Conservation (phyloP, 768 basidiomycete genomes). For the Suillus spraguei region DNA sequence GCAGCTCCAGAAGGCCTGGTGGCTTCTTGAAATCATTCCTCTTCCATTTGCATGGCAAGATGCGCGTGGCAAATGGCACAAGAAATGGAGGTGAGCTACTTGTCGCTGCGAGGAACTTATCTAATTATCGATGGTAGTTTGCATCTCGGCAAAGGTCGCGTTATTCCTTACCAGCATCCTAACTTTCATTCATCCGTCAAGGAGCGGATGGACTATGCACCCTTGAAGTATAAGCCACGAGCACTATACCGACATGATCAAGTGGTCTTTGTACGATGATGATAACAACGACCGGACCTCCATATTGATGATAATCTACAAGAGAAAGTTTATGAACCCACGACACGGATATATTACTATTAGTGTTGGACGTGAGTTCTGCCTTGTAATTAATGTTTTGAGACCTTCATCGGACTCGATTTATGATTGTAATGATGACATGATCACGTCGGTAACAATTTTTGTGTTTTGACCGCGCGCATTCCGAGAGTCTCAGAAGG, state of each 20-base stretch:
- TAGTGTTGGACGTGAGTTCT: neutral
- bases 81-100: conserved; percentile 52
- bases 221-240: conserved; percentile 57
- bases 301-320: neutral
- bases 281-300: conserved; percentile 1
- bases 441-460: too few relatives aligned
- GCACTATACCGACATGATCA: conserved; percentile 52
- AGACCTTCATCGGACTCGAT: neutral
- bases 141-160: conserved; percentile 60
- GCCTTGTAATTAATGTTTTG: neutral
- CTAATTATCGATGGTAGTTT: conserved; percentile 17
- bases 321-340: neutral
- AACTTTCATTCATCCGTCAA: conserved; percentile 68
- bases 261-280: conserved; percentile 46
- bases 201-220: conserved; percentile 50
- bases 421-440: neutral
- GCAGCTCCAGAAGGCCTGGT: conserved; percentile 52
- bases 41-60: conserved; percentile 59
- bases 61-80: conserved; percentile 53
- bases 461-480: neutral
- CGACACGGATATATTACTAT: neutral
- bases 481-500: neutral
- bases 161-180: conserved; percentile 47
- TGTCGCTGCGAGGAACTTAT: conserved; percentile 6
- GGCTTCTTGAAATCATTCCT: conserved; percentile 73